Percentiles rank a stretch among this genome's conserved stretches.
These are phyloP conservation scores for Ophiostoma novo-ulmi DNA, from an alignment of 2,329 filamentous ascomycete species.

Conservation along the genomic window DNA sequence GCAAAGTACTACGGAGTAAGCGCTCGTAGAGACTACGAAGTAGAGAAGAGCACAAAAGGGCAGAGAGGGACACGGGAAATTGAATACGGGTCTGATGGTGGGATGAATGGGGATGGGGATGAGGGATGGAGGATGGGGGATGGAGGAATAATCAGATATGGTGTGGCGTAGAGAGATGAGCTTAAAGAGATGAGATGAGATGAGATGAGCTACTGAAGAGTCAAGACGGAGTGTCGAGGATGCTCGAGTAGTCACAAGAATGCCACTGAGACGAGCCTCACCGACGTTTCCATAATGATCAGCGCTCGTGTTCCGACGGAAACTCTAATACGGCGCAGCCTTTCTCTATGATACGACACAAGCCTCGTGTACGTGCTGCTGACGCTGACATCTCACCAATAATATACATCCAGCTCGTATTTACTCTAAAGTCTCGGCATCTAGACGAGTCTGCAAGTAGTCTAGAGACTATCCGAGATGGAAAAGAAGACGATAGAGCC, in stretches of 20 bases:
- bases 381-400: background rate
- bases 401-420: background rate
- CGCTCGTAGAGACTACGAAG: background rate
- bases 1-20: background rate
- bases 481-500: too few relatives aligned
- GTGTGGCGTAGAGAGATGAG: too few relatives aligned
- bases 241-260: background rate
- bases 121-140: too few relatives aligned
- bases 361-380: slow-evolving; percentile 2
- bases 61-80: slow-evolving; percentile 14
- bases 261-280: background rate
- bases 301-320: background rate
- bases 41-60: background rate
- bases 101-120: background rate
- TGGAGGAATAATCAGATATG: too few relatives aligned
- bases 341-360: background rate
- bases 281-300: background rate
- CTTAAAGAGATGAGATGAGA: background rate
- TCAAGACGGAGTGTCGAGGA: too few relatives aligned
- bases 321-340: slow-evolving; percentile 2
- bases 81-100: slow-evolving; percentile 18
- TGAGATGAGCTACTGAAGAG: too few relatives aligned
- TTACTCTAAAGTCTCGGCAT: background rate
- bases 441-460: background rate
- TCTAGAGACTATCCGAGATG: too few relatives aligned